Conservation (phyloP, 176 grass and related monocot species). For the Musa itinerans region DNA sequence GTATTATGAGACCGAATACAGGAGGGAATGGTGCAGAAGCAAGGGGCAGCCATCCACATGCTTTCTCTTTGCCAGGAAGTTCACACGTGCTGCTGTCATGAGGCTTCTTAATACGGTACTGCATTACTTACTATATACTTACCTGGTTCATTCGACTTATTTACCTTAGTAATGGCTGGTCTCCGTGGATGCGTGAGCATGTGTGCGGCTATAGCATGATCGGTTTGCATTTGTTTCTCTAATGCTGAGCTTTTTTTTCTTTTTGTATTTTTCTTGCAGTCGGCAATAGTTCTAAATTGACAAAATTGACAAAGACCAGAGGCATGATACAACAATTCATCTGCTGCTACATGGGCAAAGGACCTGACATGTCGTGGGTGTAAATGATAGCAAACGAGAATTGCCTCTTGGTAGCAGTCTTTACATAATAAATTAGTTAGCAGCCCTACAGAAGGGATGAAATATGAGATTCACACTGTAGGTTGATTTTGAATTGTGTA, state of each 20-base stretch:
- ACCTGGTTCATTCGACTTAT: background rate
- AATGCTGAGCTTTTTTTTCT: background rate
- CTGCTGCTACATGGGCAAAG: background rate
- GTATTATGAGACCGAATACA: conserved; percentile 88
- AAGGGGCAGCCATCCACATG: conserved; percentile 61
- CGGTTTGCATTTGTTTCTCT: background rate
- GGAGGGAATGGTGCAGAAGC: conserved; percentile 87
- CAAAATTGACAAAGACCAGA: background rate
- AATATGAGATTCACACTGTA: too few species aligned
- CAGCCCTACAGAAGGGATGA: too few species aligned
- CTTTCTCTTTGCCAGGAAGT: conserved; percentile 98
- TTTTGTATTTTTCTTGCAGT: background rate
- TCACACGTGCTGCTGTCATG: conserved; percentile 63
- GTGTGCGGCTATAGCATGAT: background rate
- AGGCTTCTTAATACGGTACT: conserved; percentile 69
- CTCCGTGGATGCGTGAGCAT: too few species aligned
- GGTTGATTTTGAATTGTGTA: too few species aligned
- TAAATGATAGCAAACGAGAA: too few species aligned
- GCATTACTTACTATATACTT: background rate
- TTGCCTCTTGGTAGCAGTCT: too few species aligned
- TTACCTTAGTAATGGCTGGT: too few species aligned
- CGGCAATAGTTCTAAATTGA: conserved; percentile 7
- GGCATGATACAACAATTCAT: background rate
- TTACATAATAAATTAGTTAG: too few species aligned
- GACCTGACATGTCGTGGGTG: too few species aligned